Evolutionary conservation across 2,329 filamentous ascomycete species (phyloP).

Genomic region (Parascedosporium putredinis): DNA sequence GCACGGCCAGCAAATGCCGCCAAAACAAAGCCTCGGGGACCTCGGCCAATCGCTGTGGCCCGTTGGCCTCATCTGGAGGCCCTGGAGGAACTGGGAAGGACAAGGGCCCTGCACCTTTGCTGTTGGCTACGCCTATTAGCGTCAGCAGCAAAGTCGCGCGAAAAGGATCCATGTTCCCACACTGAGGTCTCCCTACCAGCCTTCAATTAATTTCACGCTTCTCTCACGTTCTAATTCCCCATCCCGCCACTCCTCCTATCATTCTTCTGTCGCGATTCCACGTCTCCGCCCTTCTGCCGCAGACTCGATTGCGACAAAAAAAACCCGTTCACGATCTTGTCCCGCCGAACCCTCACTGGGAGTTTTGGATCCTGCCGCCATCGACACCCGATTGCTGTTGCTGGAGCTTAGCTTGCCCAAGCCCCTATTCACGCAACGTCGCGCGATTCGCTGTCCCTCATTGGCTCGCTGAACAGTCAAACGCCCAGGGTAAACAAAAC

Average conservation of each 20-base stretch:
- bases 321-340: too few species aligned
- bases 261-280: background rate
- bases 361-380: background rate
- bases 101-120: background rate
- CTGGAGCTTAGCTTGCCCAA: background rate
- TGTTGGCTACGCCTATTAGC: background rate
- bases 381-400: background rate
- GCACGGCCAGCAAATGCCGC: slow-evolving; percentile 3
- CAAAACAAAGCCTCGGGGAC: slow-evolving; percentile 7
- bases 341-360: background rate
- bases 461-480: slow-evolving; percentile 3
- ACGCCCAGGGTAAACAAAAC: slow-evolving; percentile 8
- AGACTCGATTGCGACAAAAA: background rate
- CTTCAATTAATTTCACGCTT: slow-evolving; percentile 3
- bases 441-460: background rate
- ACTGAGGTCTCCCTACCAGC: background rate
- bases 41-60: background rate
- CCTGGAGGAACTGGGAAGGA: too few species aligned
- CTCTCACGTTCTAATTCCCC: background rate
- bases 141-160: background rate
- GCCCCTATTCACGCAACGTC: slow-evolving; percentile 6
- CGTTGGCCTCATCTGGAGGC: background rate
- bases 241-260: slow-evolving; percentile 1
- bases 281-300: background rate
- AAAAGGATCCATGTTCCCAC: background rate